These are phyloP conservation scores for Calvatia gigantea DNA, from an alignment of 768 basidiomycete species.

Conservation along the genomic window DNA sequence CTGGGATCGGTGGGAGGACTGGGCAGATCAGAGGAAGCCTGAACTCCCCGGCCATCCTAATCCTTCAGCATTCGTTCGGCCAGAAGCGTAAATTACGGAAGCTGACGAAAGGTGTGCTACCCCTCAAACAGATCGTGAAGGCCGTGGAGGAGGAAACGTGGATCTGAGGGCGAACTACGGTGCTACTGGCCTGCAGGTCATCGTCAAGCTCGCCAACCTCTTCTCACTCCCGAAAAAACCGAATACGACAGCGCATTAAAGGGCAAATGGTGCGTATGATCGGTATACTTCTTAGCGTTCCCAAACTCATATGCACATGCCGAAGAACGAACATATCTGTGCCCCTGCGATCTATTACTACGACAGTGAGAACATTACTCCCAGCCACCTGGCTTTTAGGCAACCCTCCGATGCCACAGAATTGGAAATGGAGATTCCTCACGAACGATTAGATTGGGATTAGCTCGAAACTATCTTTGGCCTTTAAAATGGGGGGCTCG, in stretches of 20 bases:
- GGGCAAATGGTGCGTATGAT: slow-evolving; percentile 19
- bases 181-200: slow-evolving; percentile 17
- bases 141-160: not conserved
- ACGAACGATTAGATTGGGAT: slow-evolving; percentile 23
- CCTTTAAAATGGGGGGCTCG: slow-evolving; percentile 18
- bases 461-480: slow-evolving; percentile 28
- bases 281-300: not conserved
- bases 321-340: slow-evolving; percentile 31
- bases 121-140: not conserved
- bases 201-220: slow-evolving; percentile 24
- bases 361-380: slow-evolving; percentile 22
- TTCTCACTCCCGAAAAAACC: slow-evolving; percentile 27
- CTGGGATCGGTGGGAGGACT: not conserved
- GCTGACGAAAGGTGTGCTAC: not conserved
- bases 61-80: not conserved
- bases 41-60: not conserved
- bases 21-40: not conserved
- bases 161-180: slow-evolving; percentile 14
- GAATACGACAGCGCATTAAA: slow-evolving; percentile 26
- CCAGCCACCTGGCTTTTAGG: slow-evolving; percentile 21
- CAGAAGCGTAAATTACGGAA: not conserved
- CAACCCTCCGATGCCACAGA: slow-evolving; percentile 12
- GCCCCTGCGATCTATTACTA: slow-evolving; percentile 29
- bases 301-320: not conserved
- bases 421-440: slow-evolving; percentile 4